Evolutionary conservation across 108 stramenopile genomes (phyloP).

Genomic region (Asterionellopsis glacialis): DNA sequence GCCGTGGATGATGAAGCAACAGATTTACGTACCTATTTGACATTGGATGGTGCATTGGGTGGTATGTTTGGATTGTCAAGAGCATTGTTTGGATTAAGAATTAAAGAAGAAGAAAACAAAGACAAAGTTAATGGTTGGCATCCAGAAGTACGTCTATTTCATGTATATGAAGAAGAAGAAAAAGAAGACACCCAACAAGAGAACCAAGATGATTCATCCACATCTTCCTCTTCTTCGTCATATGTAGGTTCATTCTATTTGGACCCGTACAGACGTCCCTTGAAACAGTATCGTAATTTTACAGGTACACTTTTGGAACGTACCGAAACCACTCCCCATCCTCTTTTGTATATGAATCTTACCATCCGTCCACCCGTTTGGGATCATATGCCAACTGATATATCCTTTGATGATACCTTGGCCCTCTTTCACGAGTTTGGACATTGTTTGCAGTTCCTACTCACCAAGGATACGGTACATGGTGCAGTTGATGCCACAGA

Average conservation of each 20-base stretch:
- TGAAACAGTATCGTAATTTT: background rate
- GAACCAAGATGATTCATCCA: too few species aligned
- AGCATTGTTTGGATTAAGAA: conserved; percentile 9
- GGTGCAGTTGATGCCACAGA: conserved; percentile 3
- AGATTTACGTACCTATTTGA: background rate
- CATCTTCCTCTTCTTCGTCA: too few species aligned
- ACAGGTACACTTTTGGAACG: background rate
- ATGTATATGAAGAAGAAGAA: background rate
- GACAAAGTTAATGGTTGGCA: conserved; percentile 2
- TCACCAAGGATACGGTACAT: background rate
- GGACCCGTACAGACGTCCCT: conserved; percentile 7
- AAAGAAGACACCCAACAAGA: too few species aligned
- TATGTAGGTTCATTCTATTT: conserved; percentile 8
- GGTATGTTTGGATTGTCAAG: conserved; percentile 6
- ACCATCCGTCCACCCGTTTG: conserved; percentile 7
- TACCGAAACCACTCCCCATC: background rate
- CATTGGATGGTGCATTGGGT: conserved; percentile 3
- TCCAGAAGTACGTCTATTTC: conserved; percentile 12
- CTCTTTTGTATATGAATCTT: background rate
- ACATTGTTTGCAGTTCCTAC: conserved; percentile 4
- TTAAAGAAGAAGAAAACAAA: conserved; percentile 3
- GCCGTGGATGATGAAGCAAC: background rate
- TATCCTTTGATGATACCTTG: background rate
- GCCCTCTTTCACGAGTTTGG: conserved; percentile 14
- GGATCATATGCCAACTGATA: conserved; percentile 7